Evolutionary conservation across 2,329 filamentous ascomycete species (phyloP).

Genomic region (Neodidymelliopsis sp.): DNA sequence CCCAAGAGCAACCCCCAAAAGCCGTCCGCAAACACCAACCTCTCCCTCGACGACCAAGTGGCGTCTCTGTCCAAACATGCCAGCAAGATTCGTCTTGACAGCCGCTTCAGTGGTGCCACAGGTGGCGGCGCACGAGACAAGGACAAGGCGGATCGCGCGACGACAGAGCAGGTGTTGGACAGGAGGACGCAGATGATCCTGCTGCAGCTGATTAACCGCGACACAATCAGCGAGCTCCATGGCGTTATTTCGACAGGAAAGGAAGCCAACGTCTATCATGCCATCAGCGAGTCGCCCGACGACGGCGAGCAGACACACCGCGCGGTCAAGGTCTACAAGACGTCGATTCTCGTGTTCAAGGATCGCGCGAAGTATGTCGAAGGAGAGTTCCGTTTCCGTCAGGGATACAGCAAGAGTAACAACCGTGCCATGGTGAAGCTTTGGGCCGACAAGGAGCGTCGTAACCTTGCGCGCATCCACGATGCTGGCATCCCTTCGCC

Average conservation of each 20-base stretch:
- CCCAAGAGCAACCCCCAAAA: conserved; percentile 74
- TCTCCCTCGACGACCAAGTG: conserved; percentile 86
- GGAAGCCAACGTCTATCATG: conserved; percentile 97
- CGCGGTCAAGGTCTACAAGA: conserved; percentile 99
- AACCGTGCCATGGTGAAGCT: conserved; percentile 97
- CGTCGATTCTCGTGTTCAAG: conserved; percentile 96
- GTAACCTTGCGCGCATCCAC: conserved; percentile 87
- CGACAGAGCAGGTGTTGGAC: conserved; percentile 93
- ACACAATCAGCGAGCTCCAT: conserved; percentile 88
- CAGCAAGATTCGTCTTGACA: conserved; percentile 80
- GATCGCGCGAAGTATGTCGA: conserved; percentile 95
- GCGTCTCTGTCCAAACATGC: conserved; percentile 85
- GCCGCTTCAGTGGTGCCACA: conserved; percentile 60
- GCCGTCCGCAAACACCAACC: conserved; percentile 78
- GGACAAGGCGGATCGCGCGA: conserved; percentile 92
- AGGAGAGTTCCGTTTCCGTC: conserved; percentile 90
- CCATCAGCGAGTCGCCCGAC: conserved; percentile 68
- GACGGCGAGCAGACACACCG: conserved; percentile 66
- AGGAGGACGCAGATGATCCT: conserved; percentile 94
- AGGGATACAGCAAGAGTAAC: conserved; percentile 91
- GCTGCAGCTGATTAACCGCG: conserved; percentile 93
- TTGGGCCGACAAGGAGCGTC: conserved; percentile 98
- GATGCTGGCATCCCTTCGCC: conserved; percentile 87
- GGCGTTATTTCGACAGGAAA: conserved; percentile 96
- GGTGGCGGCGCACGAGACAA: conserved; percentile 63